Evolutionary conservation across 768 basidiomycete species (phyloP), one percentile per base, ranked within the genome.

Genomic region (Rhodotorula taiwanensis): DNA sequence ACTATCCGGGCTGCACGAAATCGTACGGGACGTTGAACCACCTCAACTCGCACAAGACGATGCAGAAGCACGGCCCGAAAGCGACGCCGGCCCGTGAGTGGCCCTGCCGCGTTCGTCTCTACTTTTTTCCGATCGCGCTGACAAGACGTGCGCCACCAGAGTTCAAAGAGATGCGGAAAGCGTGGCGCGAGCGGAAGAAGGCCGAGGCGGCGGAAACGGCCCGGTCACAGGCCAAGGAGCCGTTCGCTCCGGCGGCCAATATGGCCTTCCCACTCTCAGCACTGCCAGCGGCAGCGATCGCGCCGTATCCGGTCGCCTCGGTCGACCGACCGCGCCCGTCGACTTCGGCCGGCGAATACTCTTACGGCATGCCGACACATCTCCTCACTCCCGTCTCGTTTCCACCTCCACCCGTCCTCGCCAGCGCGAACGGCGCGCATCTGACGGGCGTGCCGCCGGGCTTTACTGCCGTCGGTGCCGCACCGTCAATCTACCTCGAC

Each of bases 131-230:
- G 15, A 11, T 5, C 58, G 45, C 49, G 50, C 44, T 59, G 56
- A 39, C 62, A 21, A 6, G n/a, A n/a, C 57, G 16, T 43, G 27
- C 27, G 50, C 21, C 36, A 11, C 50, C 77, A 97, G 94, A 98
- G 79, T 99, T 98, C 81, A 97, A 94, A 74, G 94, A 98, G 74
- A 83, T 97, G 72, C 85, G 94, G 60, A 97, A 93, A 76, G 86
- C 87, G 71, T 95, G 94, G 92, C 85, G 92, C 45, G 89, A 89
- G 79, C 82, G 84, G 70, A 95, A 93, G 79, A 91, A 93, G 76
- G 72, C 73, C 3, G 71, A 71, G 23, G 72, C 67, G 1, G 69
- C 67, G 1, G 55, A 50, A 7, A 52, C 54, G 1, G 69, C 67
- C 1, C 62, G 67, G n/a, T 49, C 42, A 4, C 60, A 53, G 2